A percentile compares a stretch with the other conserved stretches of the same genome.
Conservation (phyloP, 2,329 filamentous ascomycete genomes). For the Ophiostoma novo-ulmi region DNA sequence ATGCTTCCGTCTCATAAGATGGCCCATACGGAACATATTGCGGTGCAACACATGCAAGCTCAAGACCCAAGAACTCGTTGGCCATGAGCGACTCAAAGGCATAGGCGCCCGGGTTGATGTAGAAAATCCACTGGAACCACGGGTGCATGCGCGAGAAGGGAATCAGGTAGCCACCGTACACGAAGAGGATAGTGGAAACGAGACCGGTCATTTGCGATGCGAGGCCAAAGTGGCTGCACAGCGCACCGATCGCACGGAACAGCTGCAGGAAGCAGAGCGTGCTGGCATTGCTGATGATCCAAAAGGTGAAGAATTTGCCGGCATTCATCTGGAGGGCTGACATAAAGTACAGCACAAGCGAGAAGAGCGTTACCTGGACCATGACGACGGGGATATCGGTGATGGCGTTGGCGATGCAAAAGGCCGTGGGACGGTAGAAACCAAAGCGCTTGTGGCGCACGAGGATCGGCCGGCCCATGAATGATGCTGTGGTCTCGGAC, state of each 20-base stretch:
- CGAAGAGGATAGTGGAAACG: conserved; percentile 60
- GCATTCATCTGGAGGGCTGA: conserved; percentile 70
- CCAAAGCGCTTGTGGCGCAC: conserved; percentile 86
- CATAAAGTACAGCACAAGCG: conserved; percentile 80
- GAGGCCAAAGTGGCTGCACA: conserved; percentile 55
- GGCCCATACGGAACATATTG: conserved; percentile 39
- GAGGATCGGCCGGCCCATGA: conserved; percentile 83
- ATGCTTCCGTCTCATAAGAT: conserved; percentile 36
- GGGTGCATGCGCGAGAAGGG: conserved; percentile 63
- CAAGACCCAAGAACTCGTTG: conserved; percentile 69
- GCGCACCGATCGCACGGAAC: conserved; percentile 70
- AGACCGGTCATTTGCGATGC: conserved; percentile 44
- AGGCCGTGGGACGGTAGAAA: conserved; percentile 81
- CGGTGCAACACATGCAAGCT: conserved; percentile 50
- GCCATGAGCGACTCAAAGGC: conserved; percentile 75
- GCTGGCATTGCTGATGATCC: conserved; percentile 67
- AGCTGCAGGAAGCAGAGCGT: conserved; percentile 80
- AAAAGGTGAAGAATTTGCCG: conserved; percentile 78
- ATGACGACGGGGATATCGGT: conserved; percentile 82
- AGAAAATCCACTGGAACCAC: conserved; percentile 81
- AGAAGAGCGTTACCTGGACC: conserved; percentile 67
- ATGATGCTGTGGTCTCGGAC: conserved; percentile 79
- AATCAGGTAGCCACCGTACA: conserved; percentile 65
- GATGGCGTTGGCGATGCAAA: conserved; percentile 80
- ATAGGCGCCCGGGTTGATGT: conserved; percentile 73